A percentile compares a stretch with the other conserved stretches of the same genome.
These are phyloP conservation scores for Vicia sativa DNA, from an alignment of 306 rosid species.

Conservation along the genomic window DNA sequence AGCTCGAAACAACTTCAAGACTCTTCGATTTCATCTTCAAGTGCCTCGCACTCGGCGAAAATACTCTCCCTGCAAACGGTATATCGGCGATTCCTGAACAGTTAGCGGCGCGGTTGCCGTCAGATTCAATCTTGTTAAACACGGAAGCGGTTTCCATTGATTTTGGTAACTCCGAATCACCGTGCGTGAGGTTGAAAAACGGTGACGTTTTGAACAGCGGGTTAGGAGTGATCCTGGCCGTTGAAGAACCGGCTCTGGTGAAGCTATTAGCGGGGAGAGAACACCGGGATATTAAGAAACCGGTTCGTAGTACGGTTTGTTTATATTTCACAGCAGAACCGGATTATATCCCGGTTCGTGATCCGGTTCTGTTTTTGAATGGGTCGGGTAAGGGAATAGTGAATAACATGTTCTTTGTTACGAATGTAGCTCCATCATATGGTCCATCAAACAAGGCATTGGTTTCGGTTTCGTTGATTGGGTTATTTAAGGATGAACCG, in stretches of 20 bases:
- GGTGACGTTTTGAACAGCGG: slow-evolving; percentile 66
- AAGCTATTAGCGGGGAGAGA: slow-evolving; percentile 47
- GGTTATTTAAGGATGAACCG: slow-evolving; percentile 44
- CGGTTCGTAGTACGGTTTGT: slow-evolving; percentile 76
- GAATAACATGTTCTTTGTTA: slow-evolving; percentile 88
- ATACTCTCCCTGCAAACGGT: slow-evolving; percentile 81
- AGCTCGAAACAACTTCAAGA: slow-evolving; percentile 70
- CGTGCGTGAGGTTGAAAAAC: slow-evolving; percentile 55
- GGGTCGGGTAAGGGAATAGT: slow-evolving; percentile 87
- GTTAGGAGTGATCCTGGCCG: slow-evolving; percentile 77
- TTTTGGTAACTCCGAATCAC: slow-evolving; percentile 32
- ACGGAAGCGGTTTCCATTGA: slow-evolving; percentile 60
- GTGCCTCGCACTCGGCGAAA: slow-evolving; percentile 87
- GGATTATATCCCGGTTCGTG: slow-evolving; percentile 50
- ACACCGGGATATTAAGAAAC: slow-evolving; percentile 43
- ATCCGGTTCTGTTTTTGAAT: slow-evolving; percentile 66
- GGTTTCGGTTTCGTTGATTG: slow-evolving; percentile 69
- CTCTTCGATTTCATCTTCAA: slow-evolving; percentile 83
- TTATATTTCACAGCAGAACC: slow-evolving; percentile 59
- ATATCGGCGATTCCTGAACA: slow-evolving; percentile 77
- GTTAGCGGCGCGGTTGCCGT: slow-evolving; percentile 59
- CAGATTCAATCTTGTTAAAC: slow-evolving; percentile 53
- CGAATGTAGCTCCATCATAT: slow-evolving; percentile 78
- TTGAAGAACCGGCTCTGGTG: slow-evolving; percentile 64
- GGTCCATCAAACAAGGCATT: slow-evolving; percentile 67